Percentiles rank a stretch among this genome's conserved stretches.
These are phyloP conservation scores for Zanthoxylum bungeanum DNA, from an alignment of 345 rosid species.

Conservation along the genomic window DNA sequence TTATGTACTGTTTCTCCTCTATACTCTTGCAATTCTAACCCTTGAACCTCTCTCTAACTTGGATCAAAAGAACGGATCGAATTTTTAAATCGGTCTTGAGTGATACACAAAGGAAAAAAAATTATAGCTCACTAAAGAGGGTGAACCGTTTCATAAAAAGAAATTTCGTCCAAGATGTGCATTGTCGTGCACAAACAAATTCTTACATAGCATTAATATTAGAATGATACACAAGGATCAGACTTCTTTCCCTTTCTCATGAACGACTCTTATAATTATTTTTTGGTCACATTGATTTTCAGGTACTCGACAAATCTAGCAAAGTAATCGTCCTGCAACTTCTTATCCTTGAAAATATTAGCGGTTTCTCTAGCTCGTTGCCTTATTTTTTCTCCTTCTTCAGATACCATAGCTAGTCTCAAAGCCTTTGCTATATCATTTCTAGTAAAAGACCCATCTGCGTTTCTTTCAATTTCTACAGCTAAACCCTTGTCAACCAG, in stretches of 20 bases:
- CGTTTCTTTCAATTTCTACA: conserved; percentile 15
- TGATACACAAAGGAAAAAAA: too few relatives aligned
- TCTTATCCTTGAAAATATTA: not conserved
- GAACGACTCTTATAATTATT: not conserved
- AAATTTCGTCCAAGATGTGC: too few relatives aligned
- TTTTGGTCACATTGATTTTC: not conserved
- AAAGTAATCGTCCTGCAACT: conserved; percentile 12
- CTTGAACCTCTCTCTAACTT: too few relatives aligned
- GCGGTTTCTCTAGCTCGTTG: not conserved
- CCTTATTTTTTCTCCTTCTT: conserved; percentile 3
- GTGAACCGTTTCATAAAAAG: too few relatives aligned
- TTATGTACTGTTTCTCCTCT: too few relatives aligned
- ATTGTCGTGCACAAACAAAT: too few relatives aligned
- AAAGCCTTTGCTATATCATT: conserved; percentile 13
- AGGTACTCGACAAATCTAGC: conserved; percentile 12
- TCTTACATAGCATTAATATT: too few relatives aligned
- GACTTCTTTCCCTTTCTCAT: too few relatives aligned
- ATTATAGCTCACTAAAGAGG: too few relatives aligned
- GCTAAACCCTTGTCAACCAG: conserved; percentile 22
- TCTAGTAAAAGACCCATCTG: conserved; percentile 20
- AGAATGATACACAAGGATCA: not conserved
- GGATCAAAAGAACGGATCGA: too few relatives aligned
- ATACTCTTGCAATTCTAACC: too few relatives aligned
- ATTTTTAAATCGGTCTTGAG: too few relatives aligned
- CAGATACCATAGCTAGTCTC: conserved; percentile 7